Percentiles rank a stretch among this genome's conserved stretches.
Evolutionary conservation across 371 early-diverging fungal species (phyloP).

Genomic region (Funneliformis caledonium): DNA sequence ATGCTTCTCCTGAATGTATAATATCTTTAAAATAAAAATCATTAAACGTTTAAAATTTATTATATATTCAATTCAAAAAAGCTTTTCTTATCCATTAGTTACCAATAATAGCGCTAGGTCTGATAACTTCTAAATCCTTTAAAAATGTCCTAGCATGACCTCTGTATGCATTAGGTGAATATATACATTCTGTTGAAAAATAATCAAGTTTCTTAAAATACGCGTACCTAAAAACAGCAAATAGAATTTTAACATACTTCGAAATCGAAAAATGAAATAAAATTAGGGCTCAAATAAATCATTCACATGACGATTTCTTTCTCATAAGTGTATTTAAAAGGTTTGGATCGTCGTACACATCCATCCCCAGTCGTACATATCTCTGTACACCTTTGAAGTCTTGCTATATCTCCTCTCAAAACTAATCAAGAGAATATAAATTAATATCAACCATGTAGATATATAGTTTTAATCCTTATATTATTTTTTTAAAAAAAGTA

Average conservation of each 20-base stretch:
- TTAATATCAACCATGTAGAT: background rate
- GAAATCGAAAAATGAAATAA: background rate
- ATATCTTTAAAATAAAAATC: slow-evolving; percentile 65
- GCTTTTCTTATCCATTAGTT: slow-evolving; percentile 30
- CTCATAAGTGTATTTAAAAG: slow-evolving; percentile 99
- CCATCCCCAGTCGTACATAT: slow-evolving; percentile 83
- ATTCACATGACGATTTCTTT: slow-evolving; percentile 99
- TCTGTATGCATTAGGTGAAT: slow-evolving; percentile 98
- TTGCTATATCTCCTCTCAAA: slow-evolving; percentile 95
- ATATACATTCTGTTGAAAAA: slow-evolving; percentile 99
- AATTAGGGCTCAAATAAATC: background rate
- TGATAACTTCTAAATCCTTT: slow-evolving; percentile 95
- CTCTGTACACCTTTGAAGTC: slow-evolving; percentile 94
- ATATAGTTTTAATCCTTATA: background rate
- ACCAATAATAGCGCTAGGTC: slow-evolving; percentile 92
- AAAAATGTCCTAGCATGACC: slow-evolving; percentile 96
- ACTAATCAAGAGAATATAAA: slow-evolving; percentile 56
- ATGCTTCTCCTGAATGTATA: slow-evolving; percentile 93
- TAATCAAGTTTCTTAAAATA: slow-evolving; percentile 98
- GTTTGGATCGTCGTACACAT: slow-evolving; percentile 91
- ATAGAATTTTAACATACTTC: background rate
- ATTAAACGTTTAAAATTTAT: background rate
- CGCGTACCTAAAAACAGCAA: slow-evolving; percentile 71
- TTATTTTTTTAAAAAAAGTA: background rate
- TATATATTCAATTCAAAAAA: background rate